A percentile compares a stretch with the other conserved stretches of the same genome.
Evolutionary conservation across 345 rosid species (phyloP).

Genomic region (Sonneratia alba): DNA sequence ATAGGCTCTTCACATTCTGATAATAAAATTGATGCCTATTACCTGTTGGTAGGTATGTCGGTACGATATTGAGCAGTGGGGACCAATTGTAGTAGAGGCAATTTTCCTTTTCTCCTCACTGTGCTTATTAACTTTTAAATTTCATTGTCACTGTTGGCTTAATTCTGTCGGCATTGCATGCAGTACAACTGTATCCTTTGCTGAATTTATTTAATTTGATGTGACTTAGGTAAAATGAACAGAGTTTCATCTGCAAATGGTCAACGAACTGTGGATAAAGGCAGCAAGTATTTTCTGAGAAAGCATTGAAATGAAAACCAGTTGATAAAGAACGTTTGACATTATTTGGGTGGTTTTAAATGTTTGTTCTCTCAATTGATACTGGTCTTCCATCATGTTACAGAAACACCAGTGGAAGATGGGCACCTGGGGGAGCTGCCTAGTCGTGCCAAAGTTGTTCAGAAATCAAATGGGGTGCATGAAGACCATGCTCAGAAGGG

Average conservation of each 20-base stretch:
- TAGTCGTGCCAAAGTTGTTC: constrained; percentile 28
- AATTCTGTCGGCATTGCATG: not conserved
- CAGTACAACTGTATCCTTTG: not conserved
- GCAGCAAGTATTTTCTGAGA: not conserved
- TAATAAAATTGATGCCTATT: not conserved
- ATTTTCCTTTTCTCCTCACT: not conserved
- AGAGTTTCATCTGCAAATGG: constrained; percentile 1
- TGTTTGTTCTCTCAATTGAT: not conserved
- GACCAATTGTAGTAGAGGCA: not conserved
- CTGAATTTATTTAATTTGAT: constrained; percentile 19
- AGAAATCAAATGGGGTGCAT: constrained; percentile 42
- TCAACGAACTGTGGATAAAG: not conserved
- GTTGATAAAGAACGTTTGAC: not conserved
- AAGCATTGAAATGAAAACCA: not conserved
- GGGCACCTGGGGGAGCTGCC: constrained; percentile 27
- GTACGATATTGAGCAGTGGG: not conserved
- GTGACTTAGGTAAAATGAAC: constrained; percentile 14
- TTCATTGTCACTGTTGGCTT: not conserved
- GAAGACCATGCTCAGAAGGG: constrained; percentile 15
- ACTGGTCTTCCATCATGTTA: constrained; percentile 8
- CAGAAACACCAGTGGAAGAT: constrained; percentile 34
- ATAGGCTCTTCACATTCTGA: not conserved
- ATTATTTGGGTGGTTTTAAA: not conserved
- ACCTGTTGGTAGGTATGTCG: not conserved
- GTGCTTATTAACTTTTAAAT: not conserved